Percentiles rank a stretch among this genome's conserved stretches.
phyloP scores from a whole-genome alignment of 2,329 filamentous ascomycete genomes.

The Tothia fuscella region DNA sequence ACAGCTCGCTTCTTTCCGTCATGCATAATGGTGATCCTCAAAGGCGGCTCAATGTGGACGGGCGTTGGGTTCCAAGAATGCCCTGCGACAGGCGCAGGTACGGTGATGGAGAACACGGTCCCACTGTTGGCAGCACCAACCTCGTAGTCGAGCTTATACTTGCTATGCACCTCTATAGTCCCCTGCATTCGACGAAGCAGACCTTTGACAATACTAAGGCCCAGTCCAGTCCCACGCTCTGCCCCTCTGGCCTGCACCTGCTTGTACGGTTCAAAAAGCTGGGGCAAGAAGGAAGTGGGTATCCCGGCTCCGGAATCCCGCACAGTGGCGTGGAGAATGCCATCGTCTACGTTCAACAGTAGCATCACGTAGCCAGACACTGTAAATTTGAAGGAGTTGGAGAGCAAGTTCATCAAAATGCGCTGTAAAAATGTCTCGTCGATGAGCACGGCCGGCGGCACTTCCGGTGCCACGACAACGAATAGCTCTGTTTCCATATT shows the following conservation, averaged over 20 bases:
- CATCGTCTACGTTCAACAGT: too few relatives aligned
- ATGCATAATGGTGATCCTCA: not conserved
- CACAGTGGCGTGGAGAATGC: not conserved
- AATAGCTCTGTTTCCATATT: slow-evolving; percentile 22
- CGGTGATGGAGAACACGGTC: not conserved
- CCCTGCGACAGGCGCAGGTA: not conserved
- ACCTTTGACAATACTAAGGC: not conserved
- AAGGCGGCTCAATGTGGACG: not conserved
- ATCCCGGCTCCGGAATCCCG: not conserved
- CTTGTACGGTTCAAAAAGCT: not conserved
- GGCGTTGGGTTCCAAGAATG: too few relatives aligned
- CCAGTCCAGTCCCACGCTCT: not conserved
- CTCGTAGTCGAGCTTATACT: not conserved
- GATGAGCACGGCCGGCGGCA: slow-evolving; percentile 21
- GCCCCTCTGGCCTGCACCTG: not conserved
- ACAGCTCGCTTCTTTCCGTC: not conserved
- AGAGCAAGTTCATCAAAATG: slow-evolving; percentile 27
- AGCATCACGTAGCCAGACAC: too few relatives aligned
- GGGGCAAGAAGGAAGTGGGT: not conserved
- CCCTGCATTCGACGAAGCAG: not conserved
- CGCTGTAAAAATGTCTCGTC: slow-evolving; percentile 25
- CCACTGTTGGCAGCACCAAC: not conserved
- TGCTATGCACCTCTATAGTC: not conserved
- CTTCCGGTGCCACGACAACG: slow-evolving; percentile 21
- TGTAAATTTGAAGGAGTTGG: slow-evolving; percentile 24